A percentile compares a stretch with the other conserved stretches of the same genome.
These are phyloP conservation scores for Mycocentrospora acerina DNA, from an alignment of 2,329 filamentous ascomycete species.

Conservation along the genomic window DNA sequence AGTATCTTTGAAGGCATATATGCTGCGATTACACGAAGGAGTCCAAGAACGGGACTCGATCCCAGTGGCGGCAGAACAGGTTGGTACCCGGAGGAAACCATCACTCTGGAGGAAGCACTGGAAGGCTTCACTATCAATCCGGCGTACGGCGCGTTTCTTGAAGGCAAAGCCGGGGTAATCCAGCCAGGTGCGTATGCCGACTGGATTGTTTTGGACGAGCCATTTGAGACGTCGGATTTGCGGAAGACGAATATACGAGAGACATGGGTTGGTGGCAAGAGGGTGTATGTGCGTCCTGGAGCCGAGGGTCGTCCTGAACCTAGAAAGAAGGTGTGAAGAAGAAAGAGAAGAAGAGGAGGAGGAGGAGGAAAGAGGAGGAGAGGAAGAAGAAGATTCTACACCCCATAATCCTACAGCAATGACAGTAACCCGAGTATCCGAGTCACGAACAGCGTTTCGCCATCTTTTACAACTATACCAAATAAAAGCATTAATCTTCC, in stretches of 20 bases:
- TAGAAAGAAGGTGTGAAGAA: no score
- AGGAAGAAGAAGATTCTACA: not conserved
- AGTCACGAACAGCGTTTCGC: no score
- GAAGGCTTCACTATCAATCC: conserved; percentile 63
- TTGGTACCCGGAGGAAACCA: conserved; percentile 62
- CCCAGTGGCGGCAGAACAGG: conserved; percentile 52
- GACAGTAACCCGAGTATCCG: no score
- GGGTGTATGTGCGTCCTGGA: conserved; percentile 35
- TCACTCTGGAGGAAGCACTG: conserved; percentile 62
- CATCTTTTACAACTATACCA: no score
- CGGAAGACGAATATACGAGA: conserved; percentile 60
- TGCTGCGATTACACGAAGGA: conserved; percentile 64
- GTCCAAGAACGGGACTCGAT: conserved; percentile 51
- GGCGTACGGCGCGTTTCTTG: conserved; percentile 61
- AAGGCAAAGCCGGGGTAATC: conserved; percentile 62
- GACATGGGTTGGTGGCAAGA: conserved; percentile 66
- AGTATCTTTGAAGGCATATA: conserved; percentile 70
- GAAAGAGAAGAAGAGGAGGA: no score
- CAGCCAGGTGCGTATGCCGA: conserved; percentile 64
- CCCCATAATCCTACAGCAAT: no score
- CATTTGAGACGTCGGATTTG: conserved; percentile 55
- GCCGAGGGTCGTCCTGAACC: conserved; percentile 1
- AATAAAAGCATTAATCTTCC: no score
- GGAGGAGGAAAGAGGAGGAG: no score
- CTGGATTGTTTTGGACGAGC: conserved; percentile 68